A percentile compares a stretch with the other conserved stretches of the same genome.
Evolutionary conservation across 2,329 filamentous ascomycete species (phyloP).

Genomic region (Colletotrichum somersetense): DNA sequence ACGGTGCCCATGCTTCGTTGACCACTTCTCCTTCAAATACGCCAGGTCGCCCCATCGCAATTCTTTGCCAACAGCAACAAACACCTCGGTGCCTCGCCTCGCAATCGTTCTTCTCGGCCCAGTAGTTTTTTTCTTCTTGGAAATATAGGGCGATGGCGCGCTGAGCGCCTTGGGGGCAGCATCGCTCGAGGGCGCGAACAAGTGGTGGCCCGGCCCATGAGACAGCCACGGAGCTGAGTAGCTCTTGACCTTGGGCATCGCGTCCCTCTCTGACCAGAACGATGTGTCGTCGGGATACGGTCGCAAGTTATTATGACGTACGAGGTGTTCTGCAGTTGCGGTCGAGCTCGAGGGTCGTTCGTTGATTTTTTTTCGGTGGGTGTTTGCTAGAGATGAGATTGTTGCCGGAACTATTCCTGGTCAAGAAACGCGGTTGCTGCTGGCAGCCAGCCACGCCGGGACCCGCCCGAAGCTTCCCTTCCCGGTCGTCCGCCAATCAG

Average conservation of each 20-base stretch:
- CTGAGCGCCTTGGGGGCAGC: conserved; percentile 45
- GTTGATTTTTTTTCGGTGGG: neutral
- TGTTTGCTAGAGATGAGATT: conserved; percentile 1
- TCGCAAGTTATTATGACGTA: neutral
- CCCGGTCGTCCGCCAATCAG: conserved; percentile 11
- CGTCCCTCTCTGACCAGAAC: conserved; percentile 41
- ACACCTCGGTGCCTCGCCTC: conserved; percentile 86
- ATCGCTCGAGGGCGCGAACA: conserved; percentile 73
- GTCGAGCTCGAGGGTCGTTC: neutral
- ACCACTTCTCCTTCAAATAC: conserved; percentile 76
- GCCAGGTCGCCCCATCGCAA: conserved; percentile 91
- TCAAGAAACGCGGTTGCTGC: conserved; percentile 39
- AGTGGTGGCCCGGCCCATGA: conserved; percentile 79
- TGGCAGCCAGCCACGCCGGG: conserved; percentile 26
- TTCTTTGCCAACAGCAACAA: conserved; percentile 88
- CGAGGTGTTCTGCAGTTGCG: neutral
- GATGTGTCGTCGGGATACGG: neutral
- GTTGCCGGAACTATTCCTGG: conserved; percentile 5
- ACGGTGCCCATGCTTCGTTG: conserved; percentile 48
- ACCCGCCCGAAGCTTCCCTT: conserved; percentile 39
- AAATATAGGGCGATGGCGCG: conserved; percentile 54
- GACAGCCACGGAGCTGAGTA: conserved; percentile 92
- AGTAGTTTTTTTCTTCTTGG: conserved; percentile 57
- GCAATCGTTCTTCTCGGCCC: conserved; percentile 79
- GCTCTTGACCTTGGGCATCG: conserved; percentile 87